These are phyloP conservation scores for Gyromitra esculenta DNA, from an alignment of 2,329 filamentous ascomycete genomes.

Conservation along the genomic window DNA sequence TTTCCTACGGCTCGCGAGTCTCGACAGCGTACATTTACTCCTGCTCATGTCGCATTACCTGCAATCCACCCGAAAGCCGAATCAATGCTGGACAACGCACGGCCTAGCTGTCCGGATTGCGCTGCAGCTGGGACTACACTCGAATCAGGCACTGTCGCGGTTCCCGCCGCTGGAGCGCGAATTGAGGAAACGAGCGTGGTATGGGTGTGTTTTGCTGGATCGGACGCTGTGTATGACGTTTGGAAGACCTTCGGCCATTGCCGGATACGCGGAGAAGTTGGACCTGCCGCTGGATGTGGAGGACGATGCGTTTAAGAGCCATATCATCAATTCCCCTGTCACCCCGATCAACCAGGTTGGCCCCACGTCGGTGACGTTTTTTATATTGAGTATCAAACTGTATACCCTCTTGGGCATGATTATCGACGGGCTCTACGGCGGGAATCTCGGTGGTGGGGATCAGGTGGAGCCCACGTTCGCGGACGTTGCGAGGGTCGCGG, in stretches of 20 bases:
- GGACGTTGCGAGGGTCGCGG: conserved; percentile 60
- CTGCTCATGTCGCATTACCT: conserved; percentile 66
- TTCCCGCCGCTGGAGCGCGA: conserved; percentile 63
- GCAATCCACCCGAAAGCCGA: conserved; percentile 66
- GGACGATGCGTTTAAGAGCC: conserved; percentile 46
- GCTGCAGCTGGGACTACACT: conserved; percentile 66
- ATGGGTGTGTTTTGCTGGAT: conserved; percentile 64
- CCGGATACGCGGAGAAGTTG: conserved; percentile 62
- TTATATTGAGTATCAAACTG: conserved; percentile 56
- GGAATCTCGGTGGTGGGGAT: conserved; percentile 61
- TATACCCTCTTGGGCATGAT: conserved; percentile 58
- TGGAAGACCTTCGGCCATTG: conserved; percentile 64
- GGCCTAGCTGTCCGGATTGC: conserved; percentile 66
- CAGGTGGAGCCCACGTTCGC: conserved; percentile 55
- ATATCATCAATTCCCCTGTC: conserved; percentile 37
- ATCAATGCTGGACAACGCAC: conserved; percentile 67
- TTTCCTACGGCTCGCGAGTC: conserved; percentile 61
- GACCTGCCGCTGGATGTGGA: conserved; percentile 60
- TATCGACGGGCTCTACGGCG: conserved; percentile 62
- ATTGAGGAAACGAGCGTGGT: conserved; percentile 65
- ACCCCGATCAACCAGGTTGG: conserved; percentile 25
- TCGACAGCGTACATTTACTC: conserved; percentile 66
- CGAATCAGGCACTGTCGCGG: conserved; percentile 59
- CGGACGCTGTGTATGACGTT: conserved; percentile 66
- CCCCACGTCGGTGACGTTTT: conserved; percentile 51